Base-by-base conservation (phyloP, 108 stramenopile species). In the Nitzschia putrida region DNA sequence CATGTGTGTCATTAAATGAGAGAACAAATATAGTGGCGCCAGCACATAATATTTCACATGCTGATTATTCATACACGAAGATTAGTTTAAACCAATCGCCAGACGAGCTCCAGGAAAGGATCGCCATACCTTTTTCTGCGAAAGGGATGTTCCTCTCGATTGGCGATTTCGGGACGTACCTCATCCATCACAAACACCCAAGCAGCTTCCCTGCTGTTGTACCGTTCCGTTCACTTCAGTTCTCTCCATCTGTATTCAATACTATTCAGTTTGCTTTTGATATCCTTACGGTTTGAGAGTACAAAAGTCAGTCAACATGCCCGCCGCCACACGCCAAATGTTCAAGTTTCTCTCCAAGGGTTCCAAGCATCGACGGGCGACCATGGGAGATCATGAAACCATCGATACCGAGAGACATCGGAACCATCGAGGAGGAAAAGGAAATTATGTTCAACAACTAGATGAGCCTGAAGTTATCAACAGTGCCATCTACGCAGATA, bases 291-390 rank as follows among this genome's bases (percentile, higher is more conserved):
- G 29, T 34, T 34, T 3, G 29, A 34, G 47, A 49, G 14, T 49
- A 5, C 47, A 44, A 13, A 44, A 11, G 9, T 18, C 6, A 18
- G 3, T 49, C 47, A 49, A 49, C 8, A 63, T 63, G 61, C 61
- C 61, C 18, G 61, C 60, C 6, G 41, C 61, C 23, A 34, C 29
- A 34, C 44, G 61, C 61, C 42, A 39, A 16, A 63, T 63, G 44
- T 63, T 63, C 40, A 39, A 22, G 21, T 63, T 63, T 8, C 44
- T 63, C 22, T 38, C 29, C 38, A 59, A 63, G 44, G 61, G 61
- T 39, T 45, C 44, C 44, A 63, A 63, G 44, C 61, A 63, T 43
- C 37, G 58, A 40, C 26, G 58, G 47, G 18, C 47, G 2, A 16
- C 47, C n/a, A 18, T 49, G 14, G 18, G n/a, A 18, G 47, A 49